Evolutionary conservation across 2,329 filamentous ascomycete genomes (phyloP).

Genomic region (Tothia fuscella): DNA sequence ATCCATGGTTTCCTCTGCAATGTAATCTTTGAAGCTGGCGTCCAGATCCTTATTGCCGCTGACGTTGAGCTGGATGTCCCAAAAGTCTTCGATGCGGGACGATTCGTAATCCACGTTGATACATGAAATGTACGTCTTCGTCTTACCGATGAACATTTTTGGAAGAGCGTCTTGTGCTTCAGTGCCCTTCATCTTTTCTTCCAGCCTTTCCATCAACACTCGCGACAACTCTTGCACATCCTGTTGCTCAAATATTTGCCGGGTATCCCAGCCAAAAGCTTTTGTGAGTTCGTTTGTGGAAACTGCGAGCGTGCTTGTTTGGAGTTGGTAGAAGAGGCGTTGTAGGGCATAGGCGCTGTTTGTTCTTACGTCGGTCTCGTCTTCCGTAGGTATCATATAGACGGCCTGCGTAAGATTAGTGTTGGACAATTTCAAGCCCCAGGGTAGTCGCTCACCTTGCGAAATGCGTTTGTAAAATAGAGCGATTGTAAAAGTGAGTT

Average conservation of each 20-base stretch:
- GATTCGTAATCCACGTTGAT: conserved; percentile 98
- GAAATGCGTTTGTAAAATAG: conserved; percentile 64
- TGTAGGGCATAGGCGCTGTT: conserved; percentile 94
- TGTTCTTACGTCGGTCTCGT: conserved; percentile 59
- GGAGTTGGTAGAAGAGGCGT: conserved; percentile 85
- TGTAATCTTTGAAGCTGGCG: conserved; percentile 91
- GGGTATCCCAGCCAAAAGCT: conserved; percentile 96
- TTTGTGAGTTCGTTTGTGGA: conserved; percentile 87
- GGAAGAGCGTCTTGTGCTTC: conserved; percentile 79
- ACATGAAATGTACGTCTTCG: conserved; percentile 97
- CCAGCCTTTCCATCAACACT: conserved; percentile 94
- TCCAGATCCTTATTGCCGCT: conserved; percentile 85
- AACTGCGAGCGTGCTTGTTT: conserved; percentile 74
- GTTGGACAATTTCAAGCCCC: background rate
- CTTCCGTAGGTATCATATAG: conserved; percentile 89
- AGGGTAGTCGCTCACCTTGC: conserved; percentile 50
- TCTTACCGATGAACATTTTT: conserved; percentile 90
- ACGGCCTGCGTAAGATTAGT: conserved; percentile 51
- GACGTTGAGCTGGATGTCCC: conserved; percentile 97
- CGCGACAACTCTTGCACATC: conserved; percentile 95
- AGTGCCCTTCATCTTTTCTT: conserved; percentile 97
- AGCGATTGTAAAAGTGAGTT: conserved; percentile 37
- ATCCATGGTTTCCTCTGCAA: conserved; percentile 91
- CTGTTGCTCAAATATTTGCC: conserved; percentile 97
- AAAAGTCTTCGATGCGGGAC: conserved; percentile 90